Conservation (phyloP, 208 protist genomes). For the Wallacemonas collosoma region DNA sequence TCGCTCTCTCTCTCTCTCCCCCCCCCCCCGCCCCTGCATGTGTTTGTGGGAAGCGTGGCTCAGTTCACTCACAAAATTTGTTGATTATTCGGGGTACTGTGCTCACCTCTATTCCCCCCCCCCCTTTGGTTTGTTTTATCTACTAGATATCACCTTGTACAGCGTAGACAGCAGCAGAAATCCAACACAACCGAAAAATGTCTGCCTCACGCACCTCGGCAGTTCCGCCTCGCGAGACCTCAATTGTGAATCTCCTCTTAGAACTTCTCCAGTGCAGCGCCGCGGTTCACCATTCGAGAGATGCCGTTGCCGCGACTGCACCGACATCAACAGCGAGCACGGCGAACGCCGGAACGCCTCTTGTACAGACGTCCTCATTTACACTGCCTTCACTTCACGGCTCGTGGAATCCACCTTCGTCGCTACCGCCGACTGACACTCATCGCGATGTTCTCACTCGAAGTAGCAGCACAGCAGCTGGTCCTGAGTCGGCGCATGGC, state of each 20-base stretch:
- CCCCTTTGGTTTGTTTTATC: no score
- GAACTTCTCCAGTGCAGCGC: slow-evolving; percentile 1
- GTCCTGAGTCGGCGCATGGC: no score
- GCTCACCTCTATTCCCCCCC: neutral
- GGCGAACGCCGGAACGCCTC: neutral
- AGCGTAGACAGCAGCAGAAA: neutral
- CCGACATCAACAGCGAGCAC: neutral
- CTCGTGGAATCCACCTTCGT: neutral
- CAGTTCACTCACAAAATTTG: no score
- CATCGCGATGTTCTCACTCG: no score
- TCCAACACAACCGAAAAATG: neutral
- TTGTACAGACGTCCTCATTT: neutral
- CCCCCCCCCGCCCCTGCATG: neutral
- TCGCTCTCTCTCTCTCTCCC: slow-evolving; percentile 20
- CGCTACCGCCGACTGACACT: neutral
- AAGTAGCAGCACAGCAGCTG: neutral
- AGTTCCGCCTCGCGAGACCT: neutral
- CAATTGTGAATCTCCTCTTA: neutral
- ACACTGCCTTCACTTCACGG: slow-evolving; percentile 2
- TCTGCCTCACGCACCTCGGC: neutral
- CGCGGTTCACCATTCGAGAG: neutral
- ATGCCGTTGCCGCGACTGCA: neutral
- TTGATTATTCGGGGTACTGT: no score
- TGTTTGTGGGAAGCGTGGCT: neutral
- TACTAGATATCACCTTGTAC: neutral